Conservation (phyloP, 2,329 filamentous ascomycete species). For the Mycosphaerella arachidis region DNA sequence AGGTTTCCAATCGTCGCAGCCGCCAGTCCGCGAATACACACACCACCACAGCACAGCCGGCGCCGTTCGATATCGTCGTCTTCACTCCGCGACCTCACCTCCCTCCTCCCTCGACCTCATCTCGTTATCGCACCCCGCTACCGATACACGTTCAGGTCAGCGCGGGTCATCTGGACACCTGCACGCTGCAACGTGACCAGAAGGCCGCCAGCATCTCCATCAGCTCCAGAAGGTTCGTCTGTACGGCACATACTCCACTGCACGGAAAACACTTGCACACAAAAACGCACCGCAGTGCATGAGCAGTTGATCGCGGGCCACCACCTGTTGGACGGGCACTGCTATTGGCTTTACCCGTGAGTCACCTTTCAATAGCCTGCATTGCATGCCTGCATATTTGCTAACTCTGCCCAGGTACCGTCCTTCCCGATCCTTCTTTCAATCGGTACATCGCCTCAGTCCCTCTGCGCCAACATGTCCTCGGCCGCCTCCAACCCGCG, state of each 20-base stretch:
- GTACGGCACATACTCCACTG: neutral
- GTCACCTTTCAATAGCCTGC: conserved; percentile 8
- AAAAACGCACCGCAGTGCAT: neutral
- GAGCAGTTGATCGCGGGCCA: neutral
- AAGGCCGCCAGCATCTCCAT: neutral
- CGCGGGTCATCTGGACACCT: neutral
- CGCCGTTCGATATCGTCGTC: neutral
- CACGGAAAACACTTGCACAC: neutral
- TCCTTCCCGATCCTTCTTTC: conserved; percentile 10
- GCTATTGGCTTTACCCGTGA: conserved; percentile 13
- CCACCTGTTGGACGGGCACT: conserved; percentile 1
- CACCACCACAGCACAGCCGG: neutral
- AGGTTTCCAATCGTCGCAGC: neutral
- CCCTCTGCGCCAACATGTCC: conserved; percentile 25
- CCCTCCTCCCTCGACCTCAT: neutral
- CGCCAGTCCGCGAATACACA: no score
- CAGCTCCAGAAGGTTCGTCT: neutral
- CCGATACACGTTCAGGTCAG: neutral
- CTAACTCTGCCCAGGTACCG: conserved; percentile 18
- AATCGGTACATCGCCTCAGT: conserved; percentile 18
- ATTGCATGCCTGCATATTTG: conserved; percentile 5
- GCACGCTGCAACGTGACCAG: neutral
- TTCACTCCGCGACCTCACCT: neutral
- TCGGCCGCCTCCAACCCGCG: conserved; percentile 40
- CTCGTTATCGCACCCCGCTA: neutral